Evolutionary conservation across 192 early-diverging fungal species (phyloP), one percentile per base, ranked within the genome.

Genomic region (Backusella westeae): DNA sequence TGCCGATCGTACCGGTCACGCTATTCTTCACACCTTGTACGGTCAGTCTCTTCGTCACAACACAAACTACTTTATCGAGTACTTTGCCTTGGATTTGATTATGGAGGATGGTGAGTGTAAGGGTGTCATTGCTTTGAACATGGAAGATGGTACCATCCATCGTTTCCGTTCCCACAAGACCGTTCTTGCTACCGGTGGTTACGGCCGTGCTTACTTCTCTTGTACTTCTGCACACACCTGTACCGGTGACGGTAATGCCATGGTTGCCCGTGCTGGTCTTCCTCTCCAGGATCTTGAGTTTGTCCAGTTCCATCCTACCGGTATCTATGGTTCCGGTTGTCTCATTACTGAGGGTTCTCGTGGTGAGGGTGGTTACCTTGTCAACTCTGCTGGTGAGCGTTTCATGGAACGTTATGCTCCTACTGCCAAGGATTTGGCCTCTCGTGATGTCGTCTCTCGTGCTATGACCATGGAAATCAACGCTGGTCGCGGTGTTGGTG

Each of bases 391-490:
- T 83, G 97, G 97, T 83, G 98, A 98, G 86, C 93, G 95, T 80
- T 99, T 98, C 89, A 99, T 99, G 98, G 97, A 97, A 88, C 91
- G 97, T 82, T 99, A 99, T 84, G 96, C 98, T 67, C 98, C 98
- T 65, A 97, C 94, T 32, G 98, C 98, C 80, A 96, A 96, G 90
- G 98, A 99, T 88, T 85, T 99, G 67, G 96, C 98, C n/a, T 96
- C 95, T 46, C 93, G 96, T 81, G 98, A 99, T 78, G 98, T 99
- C 65, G 96, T 99, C n/a, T 96, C 95, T 59, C 94, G 98, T 74
- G 94, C 94, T 65, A 98, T 99, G 95, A 98, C 98, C 53, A 89
- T 99, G 81, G 98, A 99, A 87, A 98, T 99, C 86, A 90, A 94
- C 59, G 96, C 97, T 68, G 98, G 98, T 70, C 93, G 98, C 79